Evolutionary conservation across 2,329 filamentous ascomycete genomes (phyloP).

Genomic region (Aureobasidium mangrovei): DNA sequence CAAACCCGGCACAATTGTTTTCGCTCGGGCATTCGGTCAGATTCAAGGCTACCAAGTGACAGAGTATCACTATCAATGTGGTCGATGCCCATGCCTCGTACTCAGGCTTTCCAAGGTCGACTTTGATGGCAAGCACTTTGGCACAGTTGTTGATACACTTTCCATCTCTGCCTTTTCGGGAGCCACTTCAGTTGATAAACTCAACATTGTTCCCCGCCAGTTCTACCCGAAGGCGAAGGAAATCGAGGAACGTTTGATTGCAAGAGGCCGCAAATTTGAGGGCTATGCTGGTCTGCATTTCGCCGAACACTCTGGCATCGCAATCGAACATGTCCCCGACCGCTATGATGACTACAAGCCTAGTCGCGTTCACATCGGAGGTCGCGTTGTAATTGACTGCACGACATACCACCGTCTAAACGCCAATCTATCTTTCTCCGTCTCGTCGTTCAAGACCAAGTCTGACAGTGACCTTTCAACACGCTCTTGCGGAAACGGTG

Average conservation of each 20-base stretch:
- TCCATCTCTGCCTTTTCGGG: slow-evolving; percentile 20
- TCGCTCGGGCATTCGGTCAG: slow-evolving; percentile 24
- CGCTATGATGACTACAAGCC: slow-evolving; percentile 12
- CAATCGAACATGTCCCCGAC: slow-evolving; percentile 17
- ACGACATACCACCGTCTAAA: slow-evolving; percentile 25
- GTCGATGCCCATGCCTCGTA: slow-evolving; percentile 20
- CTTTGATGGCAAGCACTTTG: slow-evolving; percentile 27
- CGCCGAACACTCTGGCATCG: slow-evolving; percentile 21
- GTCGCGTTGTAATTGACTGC: slow-evolving; percentile 23
- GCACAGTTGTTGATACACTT: slow-evolving; percentile 16
- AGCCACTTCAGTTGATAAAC: slow-evolving; percentile 19
- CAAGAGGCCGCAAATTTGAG: slow-evolving; percentile 22
- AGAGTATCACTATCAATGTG: slow-evolving; percentile 23
- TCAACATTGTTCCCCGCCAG: slow-evolving; percentile 21
- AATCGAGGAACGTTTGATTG: slow-evolving; percentile 18
- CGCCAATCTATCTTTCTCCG: slow-evolving; percentile 19
- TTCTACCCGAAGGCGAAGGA: slow-evolving; percentile 17
- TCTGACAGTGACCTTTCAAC: background rate
- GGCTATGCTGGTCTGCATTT: slow-evolving; percentile 24
- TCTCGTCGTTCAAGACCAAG: slow-evolving; percentile 18
- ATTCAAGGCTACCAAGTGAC: slow-evolving; percentile 23
- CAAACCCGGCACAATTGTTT: slow-evolving; percentile 27
- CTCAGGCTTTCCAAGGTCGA: slow-evolving; percentile 25
- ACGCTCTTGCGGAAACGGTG: background rate
- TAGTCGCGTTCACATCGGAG: slow-evolving; percentile 22